Evolutionary conservation across 176 grass and related monocot species (phyloP).

Genomic region (Cocos nucifera): DNA sequence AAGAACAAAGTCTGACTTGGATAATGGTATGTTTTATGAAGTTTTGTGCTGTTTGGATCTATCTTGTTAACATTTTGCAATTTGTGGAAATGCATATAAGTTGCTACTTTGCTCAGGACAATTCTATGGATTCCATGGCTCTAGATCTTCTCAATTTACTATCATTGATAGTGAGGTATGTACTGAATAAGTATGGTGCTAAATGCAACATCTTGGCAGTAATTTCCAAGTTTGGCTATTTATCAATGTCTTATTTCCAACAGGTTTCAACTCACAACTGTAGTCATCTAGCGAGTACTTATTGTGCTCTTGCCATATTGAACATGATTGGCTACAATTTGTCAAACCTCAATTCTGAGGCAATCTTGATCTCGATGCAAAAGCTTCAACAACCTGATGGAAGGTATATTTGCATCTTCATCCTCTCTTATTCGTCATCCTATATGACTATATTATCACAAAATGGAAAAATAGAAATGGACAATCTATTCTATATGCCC

Average conservation of each 20-base stretch:
- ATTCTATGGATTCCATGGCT: conserved; percentile 91
- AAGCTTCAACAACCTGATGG: conserved; percentile 78
- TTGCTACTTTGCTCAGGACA: conserved; percentile 27
- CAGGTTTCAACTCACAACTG: conserved; percentile 51
- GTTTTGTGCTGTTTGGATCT: background rate
- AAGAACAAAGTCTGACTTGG: conserved; percentile 10
- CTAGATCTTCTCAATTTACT: conserved; percentile 60
- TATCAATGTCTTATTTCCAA: conserved; percentile 12
- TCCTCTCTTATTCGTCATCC: background rate
- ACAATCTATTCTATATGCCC: no score
- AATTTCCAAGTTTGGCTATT: background rate
- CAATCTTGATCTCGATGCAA: conserved; percentile 63
- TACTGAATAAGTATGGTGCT: background rate
- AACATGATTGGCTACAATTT: conserved; percentile 73
- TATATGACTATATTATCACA: background rate
- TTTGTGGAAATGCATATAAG: background rate
- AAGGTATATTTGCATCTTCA: conserved; percentile 43
- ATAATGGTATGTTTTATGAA: conserved; percentile 38
- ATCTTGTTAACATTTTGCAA: background rate
- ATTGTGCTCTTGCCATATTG: conserved; percentile 68
- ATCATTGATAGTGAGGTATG: conserved; percentile 23
- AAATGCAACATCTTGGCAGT: background rate
- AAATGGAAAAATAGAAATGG: background rate
- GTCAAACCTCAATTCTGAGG: conserved; percentile 37
- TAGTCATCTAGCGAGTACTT: conserved; percentile 89